phyloP scores from a whole-genome alignment of 805 yeast genomes.

The Kazachstania bromeliacearum region DNA sequence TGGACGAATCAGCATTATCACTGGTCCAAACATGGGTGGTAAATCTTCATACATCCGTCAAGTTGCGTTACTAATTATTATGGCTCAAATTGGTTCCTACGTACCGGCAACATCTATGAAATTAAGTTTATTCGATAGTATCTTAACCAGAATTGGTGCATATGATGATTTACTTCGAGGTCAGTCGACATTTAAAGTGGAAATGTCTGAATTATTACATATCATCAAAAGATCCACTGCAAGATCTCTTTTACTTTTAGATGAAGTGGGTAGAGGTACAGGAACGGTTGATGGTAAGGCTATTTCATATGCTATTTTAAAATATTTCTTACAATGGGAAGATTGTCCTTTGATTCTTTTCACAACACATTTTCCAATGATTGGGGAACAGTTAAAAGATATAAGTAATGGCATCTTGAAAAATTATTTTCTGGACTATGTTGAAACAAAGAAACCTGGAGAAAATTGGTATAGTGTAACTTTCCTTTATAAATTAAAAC shows the following conservation, averaged over 20 bases:
- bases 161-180: slow-evolving; percentile 66
- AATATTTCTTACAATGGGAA: slow-evolving; percentile 39
- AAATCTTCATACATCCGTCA: slow-evolving; percentile 50
- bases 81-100: slow-evolving; percentile 52
- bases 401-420: slow-evolving; percentile 35
- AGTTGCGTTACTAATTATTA: slow-evolving; percentile 37
- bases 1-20: slow-evolving; percentile 50
- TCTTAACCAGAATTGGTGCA: slow-evolving; percentile 68
- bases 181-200: slow-evolving; percentile 86
- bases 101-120: slow-evolving; percentile 42
- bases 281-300: slow-evolving; percentile 74
- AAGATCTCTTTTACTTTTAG: slow-evolving; percentile 78
- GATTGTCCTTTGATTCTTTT: slow-evolving; percentile 53
- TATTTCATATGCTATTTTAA: slow-evolving; percentile 64
- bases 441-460: slow-evolving; percentile 31
- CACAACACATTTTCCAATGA: slow-evolving; percentile 74
- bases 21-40: slow-evolving; percentile 59
- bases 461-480: slow-evolving; percentile 35
- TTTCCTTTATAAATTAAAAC: slow-evolving; percentile 42
- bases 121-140: slow-evolving; percentile 57
- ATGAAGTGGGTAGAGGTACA: slow-evolving; percentile 94
- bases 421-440: slow-evolving; percentile 66
- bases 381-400: slow-evolving; percentile 36
- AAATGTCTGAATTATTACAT: slow-evolving; percentile 88
- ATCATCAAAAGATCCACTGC: slow-evolving; percentile 71